Conservation (phyloP, 768 basidiomycete species). For the Russula foetens region DNA sequence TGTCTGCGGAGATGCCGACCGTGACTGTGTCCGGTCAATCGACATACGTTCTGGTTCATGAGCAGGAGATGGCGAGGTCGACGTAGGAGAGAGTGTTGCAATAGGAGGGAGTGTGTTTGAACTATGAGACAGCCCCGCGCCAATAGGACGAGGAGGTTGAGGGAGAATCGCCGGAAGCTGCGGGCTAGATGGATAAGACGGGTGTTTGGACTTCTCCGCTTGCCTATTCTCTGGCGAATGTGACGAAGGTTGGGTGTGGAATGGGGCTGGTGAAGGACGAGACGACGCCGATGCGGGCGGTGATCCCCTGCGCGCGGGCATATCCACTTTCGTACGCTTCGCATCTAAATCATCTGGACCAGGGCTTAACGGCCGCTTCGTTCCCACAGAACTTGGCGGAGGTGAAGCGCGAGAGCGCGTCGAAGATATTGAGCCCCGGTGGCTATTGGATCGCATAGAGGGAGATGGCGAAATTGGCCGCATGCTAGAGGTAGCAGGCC, state of each 20-base stretch:
- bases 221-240: conserved; percentile 51
- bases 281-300: conserved; percentile 39
- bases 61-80: conserved; percentile 45
- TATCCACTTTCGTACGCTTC: conserved; percentile 60
- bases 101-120: conserved; percentile 55
- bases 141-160: conserved; percentile 68
- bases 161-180: conserved; percentile 55
- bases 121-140: conserved; percentile 39
- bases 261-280: conserved; percentile 66
- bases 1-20: conserved; percentile 28
- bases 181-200: conserved; percentile 38
- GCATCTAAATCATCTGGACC: conserved; percentile 44
- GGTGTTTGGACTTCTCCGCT: conserved; percentile 26
- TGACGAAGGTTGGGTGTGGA: conserved; percentile 66
- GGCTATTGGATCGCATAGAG: conserved; percentile 39
- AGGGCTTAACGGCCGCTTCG: conserved; percentile 65
- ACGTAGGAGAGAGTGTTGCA: conserved; percentile 55
- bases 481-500: conserved; percentile 8
- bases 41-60: conserved; percentile 45
- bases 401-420: conserved; percentile 60
- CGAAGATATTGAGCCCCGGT: conserved; percentile 63
- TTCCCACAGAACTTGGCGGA: conserved; percentile 29
- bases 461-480: conserved; percentile 27
- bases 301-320: conserved; percentile 39
- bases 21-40: conserved; percentile 33